Conservation (phyloP, 2,329 filamentous ascomycete genomes). For the Xenosphaeropsis pyriputrescens region DNA sequence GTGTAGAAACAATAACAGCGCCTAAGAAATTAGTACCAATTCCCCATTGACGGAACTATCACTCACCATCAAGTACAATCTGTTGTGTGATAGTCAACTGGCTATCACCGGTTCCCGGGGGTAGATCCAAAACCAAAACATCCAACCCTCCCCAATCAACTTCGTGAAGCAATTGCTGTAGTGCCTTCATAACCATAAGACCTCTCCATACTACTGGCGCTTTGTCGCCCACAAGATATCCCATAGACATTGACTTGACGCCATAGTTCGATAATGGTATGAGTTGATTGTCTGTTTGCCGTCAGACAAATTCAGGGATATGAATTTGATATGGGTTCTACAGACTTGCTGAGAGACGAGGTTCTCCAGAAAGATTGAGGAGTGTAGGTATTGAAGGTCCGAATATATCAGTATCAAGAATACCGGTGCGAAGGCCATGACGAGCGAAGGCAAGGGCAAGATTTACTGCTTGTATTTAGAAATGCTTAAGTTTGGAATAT, state of each 20-base stretch:
- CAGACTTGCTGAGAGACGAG: conserved; percentile 58
- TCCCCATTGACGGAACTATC: not conserved
- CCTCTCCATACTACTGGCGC: conserved; percentile 90
- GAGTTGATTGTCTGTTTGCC: conserved; percentile 53
- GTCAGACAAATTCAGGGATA: conserved; percentile 10
- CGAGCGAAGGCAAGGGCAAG: conserved; percentile 77
- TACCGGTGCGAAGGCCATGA: conserved; percentile 67
- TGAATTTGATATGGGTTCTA: conserved; percentile 7
- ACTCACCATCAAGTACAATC: conserved; percentile 65
- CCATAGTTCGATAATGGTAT: conserved; percentile 88
- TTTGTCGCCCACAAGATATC: conserved; percentile 68
- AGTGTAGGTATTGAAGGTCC: conserved; percentile 89
- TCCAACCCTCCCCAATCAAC: conserved; percentile 90
- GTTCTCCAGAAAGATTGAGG: conserved; percentile 68
- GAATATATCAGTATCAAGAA: conserved; percentile 93
- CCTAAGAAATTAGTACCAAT: conserved; percentile 25
- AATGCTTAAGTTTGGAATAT: not conserved
- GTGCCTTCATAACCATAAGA: conserved; percentile 92
- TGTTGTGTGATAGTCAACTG: conserved; percentile 97
- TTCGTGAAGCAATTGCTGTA: conserved; percentile 89
- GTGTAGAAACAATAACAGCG: conserved; percentile 79
- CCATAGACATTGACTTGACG: conserved; percentile 97
- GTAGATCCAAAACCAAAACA: conserved; percentile 77
- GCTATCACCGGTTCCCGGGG: conserved; percentile 88
- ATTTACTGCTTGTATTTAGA: conserved; percentile 37